Evolutionary conservation across 768 basidiomycete genomes (phyloP).

Genomic region (Mycena kentingensis): DNA sequence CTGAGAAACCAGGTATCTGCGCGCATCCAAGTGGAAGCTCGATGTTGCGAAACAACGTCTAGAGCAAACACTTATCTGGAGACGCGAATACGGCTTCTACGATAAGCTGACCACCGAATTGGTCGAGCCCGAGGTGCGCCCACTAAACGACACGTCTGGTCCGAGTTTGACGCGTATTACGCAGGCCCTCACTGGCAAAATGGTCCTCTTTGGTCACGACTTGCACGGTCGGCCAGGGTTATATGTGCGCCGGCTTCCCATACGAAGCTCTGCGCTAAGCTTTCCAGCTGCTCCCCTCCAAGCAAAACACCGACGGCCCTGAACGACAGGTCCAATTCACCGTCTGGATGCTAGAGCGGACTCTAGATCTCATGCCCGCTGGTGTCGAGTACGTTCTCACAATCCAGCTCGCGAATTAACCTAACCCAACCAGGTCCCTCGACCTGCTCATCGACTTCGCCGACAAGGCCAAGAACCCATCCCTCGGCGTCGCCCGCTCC

Average conservation of each 20-base stretch:
- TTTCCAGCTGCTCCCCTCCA: constrained; percentile 1
- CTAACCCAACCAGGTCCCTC: constrained; percentile 49
- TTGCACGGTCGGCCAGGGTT: constrained; percentile 60
- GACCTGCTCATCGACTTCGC: constrained; percentile 77
- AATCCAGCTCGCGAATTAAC: not conserved
- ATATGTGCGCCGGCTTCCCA: constrained; percentile 62
- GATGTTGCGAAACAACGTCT: constrained; percentile 61
- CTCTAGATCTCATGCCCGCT: constrained; percentile 74
- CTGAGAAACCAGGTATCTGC: constrained; percentile 55
- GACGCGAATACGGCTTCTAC: constrained; percentile 76
- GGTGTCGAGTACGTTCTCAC: constrained; percentile 69
- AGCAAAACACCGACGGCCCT: constrained; percentile 77
- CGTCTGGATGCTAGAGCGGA: constrained; percentile 78
- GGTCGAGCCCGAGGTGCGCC: constrained; percentile 73
- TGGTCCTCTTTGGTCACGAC: constrained; percentile 78
- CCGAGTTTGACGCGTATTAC: constrained; percentile 7
- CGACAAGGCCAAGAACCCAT: constrained; percentile 64
- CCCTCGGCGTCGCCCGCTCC: constrained; percentile 42
- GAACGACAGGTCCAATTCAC: constrained; percentile 70
- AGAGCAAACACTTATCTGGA: constrained; percentile 76
- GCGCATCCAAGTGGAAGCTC: constrained; percentile 75
- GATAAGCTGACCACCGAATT: constrained; percentile 57
- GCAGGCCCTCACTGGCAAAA: constrained; percentile 81
- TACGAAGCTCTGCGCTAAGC: not conserved
- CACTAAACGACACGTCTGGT: not conserved